Evolutionary conservation across 768 basidiomycete genomes (phyloP), one percentile per base, ranked within the genome.

Genomic region (Tulasnella sp.): DNA sequence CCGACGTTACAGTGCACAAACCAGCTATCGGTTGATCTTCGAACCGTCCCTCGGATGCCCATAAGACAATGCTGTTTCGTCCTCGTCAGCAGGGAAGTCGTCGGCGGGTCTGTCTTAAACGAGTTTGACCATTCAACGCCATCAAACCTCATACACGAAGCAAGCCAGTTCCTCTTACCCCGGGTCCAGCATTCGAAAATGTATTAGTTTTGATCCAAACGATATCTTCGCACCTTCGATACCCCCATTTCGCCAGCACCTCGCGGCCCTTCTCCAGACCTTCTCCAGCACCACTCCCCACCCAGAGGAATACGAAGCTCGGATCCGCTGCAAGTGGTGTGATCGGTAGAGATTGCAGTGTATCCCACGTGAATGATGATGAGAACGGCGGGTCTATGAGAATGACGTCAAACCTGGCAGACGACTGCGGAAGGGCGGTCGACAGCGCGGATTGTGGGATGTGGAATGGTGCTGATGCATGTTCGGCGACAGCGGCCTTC

Each of bases 1-100:
- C 89, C 91, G 64, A 99, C 87, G 71, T 99, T 99, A 68, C 93
- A 97, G 70, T 99, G 94, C 0, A 96, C 94, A 71, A 98, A 93
- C 85, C 90, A 89, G 61, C 84, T 85, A 69, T 99, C 96, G 1
- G 87, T 93, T 19, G 89, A 90, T 29, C 96, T 79, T 22, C 94
- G 81, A 11, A 99, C 94, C 1, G 96, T 98, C 12, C 96, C 96
- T 49, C 91, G 81, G 63, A 99, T 98, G 41, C 94, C 94, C 78
- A 98, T 96, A 50, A 98, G 72, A 70, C 93, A 97, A 67, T 98
- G 94, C 65, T 97, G 90, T 69, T 97, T 92, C 38, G 91, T 92
- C 25, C 92, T 80, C 21, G 87, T 90, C 29, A 94, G 75, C 25
- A 97, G 73, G 2, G 91, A 85, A 2, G 84, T 85, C 7, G 88